Base-by-base conservation (phyloP, 1,284 basidiomycete genomes). In the Anthracocystis walkeri region DNA sequence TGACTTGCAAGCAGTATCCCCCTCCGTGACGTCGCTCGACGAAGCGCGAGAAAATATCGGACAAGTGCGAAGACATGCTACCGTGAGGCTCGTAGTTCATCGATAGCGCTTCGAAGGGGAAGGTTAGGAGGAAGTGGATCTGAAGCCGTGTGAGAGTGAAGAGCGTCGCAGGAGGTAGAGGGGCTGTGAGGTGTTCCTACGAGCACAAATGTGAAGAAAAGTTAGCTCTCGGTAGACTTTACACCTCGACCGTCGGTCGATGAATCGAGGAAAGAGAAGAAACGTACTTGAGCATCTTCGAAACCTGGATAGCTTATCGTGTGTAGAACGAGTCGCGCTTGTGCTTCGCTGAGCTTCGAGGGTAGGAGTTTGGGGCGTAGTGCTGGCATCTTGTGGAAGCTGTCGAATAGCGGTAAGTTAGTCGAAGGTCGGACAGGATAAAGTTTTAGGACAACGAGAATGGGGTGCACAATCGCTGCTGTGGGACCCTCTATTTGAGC, bases 1-100 rank as follows among this genome's bases (percentile, higher is more conserved):
- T 78, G 42, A 49, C 44, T 45, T 78, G 72, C 40, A 75, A 18
- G n/a, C 76, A 78, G 62, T 78, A 78, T 3, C 76, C 76, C 35
- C 75, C 75, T 4, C 65, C 65, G 2, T 14, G 12, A 10, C 62
- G 52, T 0, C 31, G 21, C 2, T 41, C 49, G 45, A 71, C 23
- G 14, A 68, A 72, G 4, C 73, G 71, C 2, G 49, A 6, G 14
- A 31, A 72, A 41, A 66, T 50, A 49, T 72, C 53, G 4, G 56
- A 5, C 7, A 71, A 55, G 1, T 41, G 7, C 0, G 59, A 25
- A 0, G 35, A 23, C 59, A 78, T 71, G 4, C 3, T 0, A 7
- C 44, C 62, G 5, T 2, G 2, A 0, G 68, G 65, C 50, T 78
- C 76, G 56, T 78, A 75, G 65, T 75, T 67, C 14, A 78, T 53